Conservation (phyloP, 805 yeast species). For the Grigorovia yakushimaensis region DNA sequence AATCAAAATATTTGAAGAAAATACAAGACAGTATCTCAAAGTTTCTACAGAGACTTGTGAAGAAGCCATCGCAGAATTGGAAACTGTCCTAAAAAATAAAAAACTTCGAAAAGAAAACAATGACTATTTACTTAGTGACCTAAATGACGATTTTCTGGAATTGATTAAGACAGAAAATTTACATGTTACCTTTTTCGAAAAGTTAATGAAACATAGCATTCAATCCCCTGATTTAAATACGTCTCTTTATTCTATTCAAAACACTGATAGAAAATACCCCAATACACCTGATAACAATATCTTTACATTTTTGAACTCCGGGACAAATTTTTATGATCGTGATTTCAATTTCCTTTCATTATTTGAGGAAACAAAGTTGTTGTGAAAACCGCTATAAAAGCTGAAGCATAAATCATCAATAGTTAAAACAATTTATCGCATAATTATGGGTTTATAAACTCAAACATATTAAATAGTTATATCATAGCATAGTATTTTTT, state of each 20-base stretch:
- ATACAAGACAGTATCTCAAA: neutral
- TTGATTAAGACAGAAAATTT: neutral
- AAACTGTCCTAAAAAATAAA: neutral
- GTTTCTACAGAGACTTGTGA: neutral
- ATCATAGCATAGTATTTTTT: neutral
- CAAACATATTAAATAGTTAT: too few species aligned
- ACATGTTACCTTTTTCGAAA: neutral
- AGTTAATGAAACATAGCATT: neutral
- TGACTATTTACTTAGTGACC: neutral
- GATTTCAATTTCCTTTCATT: slow-evolving; percentile 3
- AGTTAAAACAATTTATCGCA: neutral
- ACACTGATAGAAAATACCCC: neutral
- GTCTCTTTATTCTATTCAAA: neutral
- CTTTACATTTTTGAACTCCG: neutral
- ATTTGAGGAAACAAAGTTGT: slow-evolving; percentile 1
- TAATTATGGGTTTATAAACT: neutral
- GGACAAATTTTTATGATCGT: slow-evolving; percentile 6
- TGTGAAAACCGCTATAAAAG: neutral
- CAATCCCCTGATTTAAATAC: neutral
- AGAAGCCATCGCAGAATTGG: neutral
- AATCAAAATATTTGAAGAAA: slow-evolving; percentile 1
- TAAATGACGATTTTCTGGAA: neutral
- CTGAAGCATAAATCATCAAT: neutral
- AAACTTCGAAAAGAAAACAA: neutral
- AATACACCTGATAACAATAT: neutral